Percentiles rank a stretch among this genome's conserved stretches.
phyloP scores from a whole-genome alignment of 805 yeast genomes.

The Blastobotrys americana region DNA sequence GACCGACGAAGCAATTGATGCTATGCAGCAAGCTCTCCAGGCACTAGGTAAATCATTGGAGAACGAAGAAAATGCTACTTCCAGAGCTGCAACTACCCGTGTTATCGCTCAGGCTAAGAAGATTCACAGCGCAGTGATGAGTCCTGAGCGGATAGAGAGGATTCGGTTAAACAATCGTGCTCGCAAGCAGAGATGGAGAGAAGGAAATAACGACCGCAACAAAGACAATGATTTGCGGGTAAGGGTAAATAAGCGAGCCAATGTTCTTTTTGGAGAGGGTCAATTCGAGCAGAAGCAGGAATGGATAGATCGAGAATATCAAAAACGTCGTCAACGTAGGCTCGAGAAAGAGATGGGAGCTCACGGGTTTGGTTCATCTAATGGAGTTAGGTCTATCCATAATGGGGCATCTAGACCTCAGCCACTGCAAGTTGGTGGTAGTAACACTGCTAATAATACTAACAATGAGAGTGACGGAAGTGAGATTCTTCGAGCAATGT shows the following conservation, averaged over 20 bases:
- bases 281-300: slow-evolving; percentile 46
- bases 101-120: not conserved
- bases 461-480: not conserved
- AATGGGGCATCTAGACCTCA: not conserved
- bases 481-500: slow-evolving; percentile 19
- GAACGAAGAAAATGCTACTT: slow-evolving; percentile 8
- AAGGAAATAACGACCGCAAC: slow-evolving; percentile 68
- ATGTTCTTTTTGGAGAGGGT: slow-evolving; percentile 52
- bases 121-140: slow-evolving; percentile 9
- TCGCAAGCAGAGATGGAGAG: slow-evolving; percentile 79
- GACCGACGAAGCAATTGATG: slow-evolving; percentile 21
- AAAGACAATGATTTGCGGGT: slow-evolving; percentile 82
- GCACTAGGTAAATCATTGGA: slow-evolving; percentile 14
- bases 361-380: slow-evolving; percentile 1
- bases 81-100: not conserved
- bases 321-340: slow-evolving; percentile 55
- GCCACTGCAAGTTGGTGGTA: slow-evolving; percentile 3
- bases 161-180: slow-evolving; percentile 63
- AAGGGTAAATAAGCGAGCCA: slow-evolving; percentile 69
- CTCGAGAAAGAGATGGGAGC: slow-evolving; percentile 33
- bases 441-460: not conserved
- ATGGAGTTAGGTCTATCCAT: not conserved
- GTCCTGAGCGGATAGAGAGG: slow-evolving; percentile 43
- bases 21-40: slow-evolving; percentile 22
- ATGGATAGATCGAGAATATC: slow-evolving; percentile 76